Conservation (phyloP, 371 early-diverging fungal species). For the Syncephalis plumigaleata region DNA sequence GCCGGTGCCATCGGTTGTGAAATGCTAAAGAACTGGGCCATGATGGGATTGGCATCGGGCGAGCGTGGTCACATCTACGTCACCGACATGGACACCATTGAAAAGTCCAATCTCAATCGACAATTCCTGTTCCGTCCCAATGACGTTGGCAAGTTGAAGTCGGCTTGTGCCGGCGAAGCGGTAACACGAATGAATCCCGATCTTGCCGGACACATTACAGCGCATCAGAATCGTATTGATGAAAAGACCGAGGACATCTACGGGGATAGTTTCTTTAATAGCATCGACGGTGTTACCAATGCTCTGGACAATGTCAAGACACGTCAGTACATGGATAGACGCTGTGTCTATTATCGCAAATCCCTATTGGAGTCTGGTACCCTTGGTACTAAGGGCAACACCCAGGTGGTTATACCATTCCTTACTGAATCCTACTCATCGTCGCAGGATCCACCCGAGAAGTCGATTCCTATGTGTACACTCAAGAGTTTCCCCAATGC, state of each 20-base stretch:
- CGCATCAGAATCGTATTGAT: constrained; percentile 93
- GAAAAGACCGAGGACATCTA: constrained; percentile 93
- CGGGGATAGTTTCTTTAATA: constrained; percentile 86
- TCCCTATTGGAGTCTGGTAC: constrained; percentile 98
- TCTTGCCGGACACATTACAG: constrained; percentile 53
- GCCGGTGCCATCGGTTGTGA: constrained; percentile 99
- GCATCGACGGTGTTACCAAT: constrained; percentile 88
- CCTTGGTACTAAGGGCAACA: constrained; percentile 99
- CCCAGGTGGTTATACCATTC: constrained; percentile 91
- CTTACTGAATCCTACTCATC: constrained; percentile 98
- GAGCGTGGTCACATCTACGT: constrained; percentile 70
- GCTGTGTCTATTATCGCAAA: constrained; percentile 93
- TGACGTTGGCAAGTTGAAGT: constrained; percentile 93
- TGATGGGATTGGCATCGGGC: constrained; percentile 95
- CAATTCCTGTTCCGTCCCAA: constrained; percentile 93
- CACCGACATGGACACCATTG: constrained; percentile 99
- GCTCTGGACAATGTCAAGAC: constrained; percentile 99
- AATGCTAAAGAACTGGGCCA: constrained; percentile 99
- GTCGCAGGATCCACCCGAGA: constrained; percentile 98
- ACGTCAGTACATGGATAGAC: constrained; percentile 94
- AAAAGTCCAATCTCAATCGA: constrained; percentile 94
- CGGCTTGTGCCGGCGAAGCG: constrained; percentile 86
- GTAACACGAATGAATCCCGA: constrained; percentile 88
- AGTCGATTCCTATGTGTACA: constrained; percentile 98
- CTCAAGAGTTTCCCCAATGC: constrained; percentile 99